A percentile compares a stretch with the other conserved stretches of the same genome.
Evolutionary conservation across 306 rosid species (phyloP).

Genomic region (Purshia tridentata): DNA sequence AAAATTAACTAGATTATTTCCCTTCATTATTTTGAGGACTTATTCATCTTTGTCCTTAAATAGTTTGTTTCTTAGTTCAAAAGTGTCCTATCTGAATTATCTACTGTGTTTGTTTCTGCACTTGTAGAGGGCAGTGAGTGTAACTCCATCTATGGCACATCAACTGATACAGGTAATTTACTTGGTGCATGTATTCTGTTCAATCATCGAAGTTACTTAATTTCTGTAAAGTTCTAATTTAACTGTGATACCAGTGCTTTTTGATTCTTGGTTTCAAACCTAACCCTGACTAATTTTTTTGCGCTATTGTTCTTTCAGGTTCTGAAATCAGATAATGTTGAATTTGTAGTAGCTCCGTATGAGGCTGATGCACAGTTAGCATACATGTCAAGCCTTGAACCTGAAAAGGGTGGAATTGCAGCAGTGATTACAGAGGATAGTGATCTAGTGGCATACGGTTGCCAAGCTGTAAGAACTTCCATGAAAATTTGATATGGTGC

Average conservation of each 20-base stretch:
- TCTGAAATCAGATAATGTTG: slow-evolving; percentile 72
- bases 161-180: slow-evolving; percentile 66
- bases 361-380: slow-evolving; percentile 99
- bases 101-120: slow-evolving; percentile 5
- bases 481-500: slow-evolving; percentile 40
- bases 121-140: slow-evolving; percentile 74
- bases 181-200: neutral
- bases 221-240: neutral
- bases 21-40: neutral
- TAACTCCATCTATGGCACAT: slow-evolving; percentile 76
- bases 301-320: slow-evolving; percentile 44
- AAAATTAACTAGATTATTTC: neutral
- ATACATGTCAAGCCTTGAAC: slow-evolving; percentile 57
- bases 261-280: neutral
- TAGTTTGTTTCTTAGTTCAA: neutral
- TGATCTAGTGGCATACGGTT: slow-evolving; percentile 79
- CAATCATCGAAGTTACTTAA: neutral
- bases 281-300: neutral
- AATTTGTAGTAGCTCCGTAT: slow-evolving; percentile 94
- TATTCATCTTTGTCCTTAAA: neutral
- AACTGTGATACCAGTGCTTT: neutral
- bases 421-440: slow-evolving; percentile 84
- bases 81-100: slow-evolving; percentile 7
- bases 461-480: slow-evolving; percentile 82
- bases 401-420: slow-evolving; percentile 61